phyloP scores from a whole-genome alignment of 1,139 yeast species.

The Hansenula sp. region DNA sequence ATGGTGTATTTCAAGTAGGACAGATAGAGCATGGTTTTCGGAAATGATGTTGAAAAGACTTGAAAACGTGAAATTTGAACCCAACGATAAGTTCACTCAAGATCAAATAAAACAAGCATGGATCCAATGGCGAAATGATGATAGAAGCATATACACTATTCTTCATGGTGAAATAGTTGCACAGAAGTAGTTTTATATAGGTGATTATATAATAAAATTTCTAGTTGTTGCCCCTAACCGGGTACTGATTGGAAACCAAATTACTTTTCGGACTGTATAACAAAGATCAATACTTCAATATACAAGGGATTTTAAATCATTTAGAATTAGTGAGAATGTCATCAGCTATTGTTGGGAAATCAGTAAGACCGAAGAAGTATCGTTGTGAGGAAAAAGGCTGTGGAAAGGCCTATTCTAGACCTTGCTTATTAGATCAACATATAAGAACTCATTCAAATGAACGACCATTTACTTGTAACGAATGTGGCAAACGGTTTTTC shows the following conservation, averaged over 20 bases:
- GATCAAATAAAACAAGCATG: neutral
- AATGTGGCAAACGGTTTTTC: conserved; percentile 72
- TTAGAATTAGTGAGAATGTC: neutral
- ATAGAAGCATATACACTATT: neutral
- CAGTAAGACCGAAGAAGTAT: conserved; percentile 32
- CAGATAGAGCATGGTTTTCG: neutral
- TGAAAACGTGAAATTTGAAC: neutral
- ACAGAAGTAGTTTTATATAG: neutral
- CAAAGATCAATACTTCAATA: neutral
- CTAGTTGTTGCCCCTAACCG: too few species aligned
- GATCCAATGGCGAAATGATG: neutral
- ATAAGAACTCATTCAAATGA: conserved; percentile 77
- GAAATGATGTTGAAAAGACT: neutral
- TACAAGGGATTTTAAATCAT: neutral
- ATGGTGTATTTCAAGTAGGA: neutral
- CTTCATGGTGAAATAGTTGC: conserved; percentile 1
- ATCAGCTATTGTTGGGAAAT: neutral
- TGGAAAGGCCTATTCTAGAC: conserved; percentile 43
- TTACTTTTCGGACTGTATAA: neutral
- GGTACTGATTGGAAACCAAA: too few species aligned
- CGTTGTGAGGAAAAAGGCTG: conserved; percentile 34
- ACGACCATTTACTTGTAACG: conserved; percentile 72
- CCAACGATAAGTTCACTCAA: neutral
- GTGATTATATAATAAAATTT: neutral
- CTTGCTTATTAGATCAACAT: conserved; percentile 55